Conservation (phyloP, 73 alveolate genomes). For the Breviolum minutum region DNA sequence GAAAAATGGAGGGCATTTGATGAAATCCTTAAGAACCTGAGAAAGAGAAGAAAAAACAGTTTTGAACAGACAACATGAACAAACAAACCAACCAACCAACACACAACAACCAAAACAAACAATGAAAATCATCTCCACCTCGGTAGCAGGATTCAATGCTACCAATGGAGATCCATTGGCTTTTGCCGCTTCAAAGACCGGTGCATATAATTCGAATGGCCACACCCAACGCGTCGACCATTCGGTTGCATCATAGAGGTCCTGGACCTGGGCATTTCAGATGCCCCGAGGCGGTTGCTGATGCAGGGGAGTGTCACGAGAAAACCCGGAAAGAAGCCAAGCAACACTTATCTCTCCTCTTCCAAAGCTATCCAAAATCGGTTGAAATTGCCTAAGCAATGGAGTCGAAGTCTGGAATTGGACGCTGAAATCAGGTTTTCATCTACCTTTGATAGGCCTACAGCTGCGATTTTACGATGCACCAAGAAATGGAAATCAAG, state of each 20-base stretch:
- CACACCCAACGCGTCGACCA: conserved; percentile 66
- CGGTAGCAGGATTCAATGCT: conserved; percentile 65
- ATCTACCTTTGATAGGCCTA: too few species aligned
- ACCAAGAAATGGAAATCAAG: too few species aligned
- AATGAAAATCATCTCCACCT: background rate
- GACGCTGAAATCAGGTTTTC: too few species aligned
- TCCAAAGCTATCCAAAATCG: conserved; percentile 48
- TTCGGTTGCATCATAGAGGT: conserved; percentile 32
- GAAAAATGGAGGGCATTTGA: too few species aligned
- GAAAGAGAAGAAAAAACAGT: background rate
- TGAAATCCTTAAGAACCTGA: background rate
- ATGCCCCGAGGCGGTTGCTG: too few species aligned
- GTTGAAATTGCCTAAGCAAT: conserved; percentile 1
- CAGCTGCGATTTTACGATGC: too few species aligned
- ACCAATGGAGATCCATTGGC: conserved; percentile 34
- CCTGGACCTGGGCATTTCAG: conserved; percentile 30
- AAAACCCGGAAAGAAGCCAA: background rate
- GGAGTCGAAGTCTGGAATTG: background rate
- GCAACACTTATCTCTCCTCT: conserved; percentile 16
- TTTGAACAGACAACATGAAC: background rate
- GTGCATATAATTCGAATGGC: conserved; percentile 51
- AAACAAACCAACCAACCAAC: background rate
- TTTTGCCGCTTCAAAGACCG: conserved; percentile 45
- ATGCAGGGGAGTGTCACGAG: too few species aligned
- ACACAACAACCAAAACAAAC: background rate